Conservation (phyloP, 208 protist genomes). For the Balamuthia mandrillaris region DNA sequence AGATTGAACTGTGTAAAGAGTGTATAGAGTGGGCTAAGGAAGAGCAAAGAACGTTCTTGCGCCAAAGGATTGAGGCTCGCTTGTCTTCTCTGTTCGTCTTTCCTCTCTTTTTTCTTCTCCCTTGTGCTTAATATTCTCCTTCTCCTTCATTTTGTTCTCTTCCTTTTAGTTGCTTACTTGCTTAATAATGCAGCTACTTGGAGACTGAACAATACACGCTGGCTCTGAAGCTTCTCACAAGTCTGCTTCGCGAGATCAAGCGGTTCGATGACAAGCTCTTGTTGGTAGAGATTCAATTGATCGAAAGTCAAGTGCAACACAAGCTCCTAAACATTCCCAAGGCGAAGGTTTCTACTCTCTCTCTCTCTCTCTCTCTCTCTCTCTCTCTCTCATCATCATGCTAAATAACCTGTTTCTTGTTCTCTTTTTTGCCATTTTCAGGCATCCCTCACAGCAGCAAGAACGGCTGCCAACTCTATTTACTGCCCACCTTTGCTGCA, state of each 20-base stretch:
- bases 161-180: neutral
- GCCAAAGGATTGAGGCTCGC: conserved; percentile 90
- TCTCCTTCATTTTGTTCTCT: neutral
- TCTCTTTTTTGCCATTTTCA: conserved; percentile 33
- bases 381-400: neutral
- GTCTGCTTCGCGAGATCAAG: conserved; percentile 89
- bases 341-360: conserved; percentile 66
- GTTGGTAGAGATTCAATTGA: conserved; percentile 94
- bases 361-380: conserved; percentile 14
- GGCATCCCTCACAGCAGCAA: conserved; percentile 90
- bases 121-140: neutral
- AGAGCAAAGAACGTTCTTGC: conserved; percentile 93
- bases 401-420: conserved; percentile 10
- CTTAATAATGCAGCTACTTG: conserved; percentile 66
- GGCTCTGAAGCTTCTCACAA: conserved; percentile 76
- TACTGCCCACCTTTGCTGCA: conserved; percentile 97
- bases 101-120: neutral
- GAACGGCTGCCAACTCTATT: conserved; percentile 95
- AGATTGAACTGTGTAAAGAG: conserved; percentile 87
- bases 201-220: conserved; percentile 78
- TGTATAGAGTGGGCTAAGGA: conserved; percentile 90
- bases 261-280: conserved; percentile 95
- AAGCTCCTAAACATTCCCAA: conserved; percentile 87
- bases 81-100: conserved; percentile 79
- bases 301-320: conserved; percentile 93